A percentile compares a stretch with the other conserved stretches of the same genome.
phyloP scores from a whole-genome alignment of 2,329 filamentous ascomycete genomes.

The Colletotrichum lentis region DNA sequence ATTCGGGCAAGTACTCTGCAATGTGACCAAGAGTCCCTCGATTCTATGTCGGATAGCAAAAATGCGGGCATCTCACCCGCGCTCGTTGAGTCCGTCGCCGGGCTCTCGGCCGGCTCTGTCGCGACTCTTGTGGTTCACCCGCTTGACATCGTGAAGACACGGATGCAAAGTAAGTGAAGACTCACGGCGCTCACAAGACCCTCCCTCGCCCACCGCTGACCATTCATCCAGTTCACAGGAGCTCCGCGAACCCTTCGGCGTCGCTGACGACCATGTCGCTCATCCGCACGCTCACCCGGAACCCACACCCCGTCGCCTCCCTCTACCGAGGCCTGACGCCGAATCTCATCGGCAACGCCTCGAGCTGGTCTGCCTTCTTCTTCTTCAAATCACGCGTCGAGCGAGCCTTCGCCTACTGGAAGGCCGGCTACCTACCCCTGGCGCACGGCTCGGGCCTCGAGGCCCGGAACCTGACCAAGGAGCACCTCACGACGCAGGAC shows the following conservation, averaged over 20 bases:
- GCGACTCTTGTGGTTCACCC: constrained; percentile 90
- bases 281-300: constrained; percentile 57
- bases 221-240: constrained; percentile 58
- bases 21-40: constrained; percentile 30
- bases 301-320: constrained; percentile 68
- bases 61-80: constrained; percentile 75
- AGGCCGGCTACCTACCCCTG: constrained; percentile 39
- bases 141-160: constrained; percentile 94
- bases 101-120: constrained; percentile 85
- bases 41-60: constrained; percentile 57
- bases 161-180: constrained; percentile 76
- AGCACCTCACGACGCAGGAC: constrained; percentile 68
- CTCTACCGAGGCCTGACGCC: constrained; percentile 91
- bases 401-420: constrained; percentile 51
- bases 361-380: constrained; percentile 93
- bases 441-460: constrained; percentile 31
- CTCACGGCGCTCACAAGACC: neutral
- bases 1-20: constrained; percentile 5
- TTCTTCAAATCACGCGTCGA: constrained; percentile 72
- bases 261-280: constrained; percentile 61
- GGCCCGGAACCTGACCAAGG: constrained; percentile 41
- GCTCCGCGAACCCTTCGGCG: constrained; percentile 49
- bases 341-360: constrained; percentile 89
- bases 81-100: constrained; percentile 85
- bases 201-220: constrained; percentile 6